These are phyloP conservation scores for Trichopus zeylanicus DNA, from an alignment of 116 monocot genomes.

Conservation along the genomic window DNA sequence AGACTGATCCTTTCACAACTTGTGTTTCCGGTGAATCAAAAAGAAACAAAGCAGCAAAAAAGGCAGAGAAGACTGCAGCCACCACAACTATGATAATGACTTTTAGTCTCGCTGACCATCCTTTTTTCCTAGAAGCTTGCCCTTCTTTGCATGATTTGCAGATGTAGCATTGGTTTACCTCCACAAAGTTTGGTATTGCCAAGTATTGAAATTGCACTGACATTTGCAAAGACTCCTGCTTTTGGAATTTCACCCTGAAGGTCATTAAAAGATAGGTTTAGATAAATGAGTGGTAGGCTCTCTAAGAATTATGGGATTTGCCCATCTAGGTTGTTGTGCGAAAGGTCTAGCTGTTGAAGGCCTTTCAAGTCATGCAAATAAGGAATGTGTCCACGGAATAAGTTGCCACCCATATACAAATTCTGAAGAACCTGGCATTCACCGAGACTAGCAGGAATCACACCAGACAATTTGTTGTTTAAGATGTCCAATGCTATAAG, in stretches of 20 bases:
- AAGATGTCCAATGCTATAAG: neutral
- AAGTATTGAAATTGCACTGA: neutral
- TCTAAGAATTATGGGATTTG: neutral
- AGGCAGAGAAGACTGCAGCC: no score
- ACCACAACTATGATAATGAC: no score
- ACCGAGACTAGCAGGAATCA: neutral
- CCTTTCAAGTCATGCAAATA: neutral
- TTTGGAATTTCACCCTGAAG: neutral
- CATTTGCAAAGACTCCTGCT: slow-evolving; percentile 1
- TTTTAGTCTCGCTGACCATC: no score
- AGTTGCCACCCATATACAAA: neutral
- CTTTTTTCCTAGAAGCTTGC: no score
- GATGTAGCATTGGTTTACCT: no score
- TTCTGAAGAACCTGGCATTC: neutral
- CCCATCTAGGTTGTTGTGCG: neutral
- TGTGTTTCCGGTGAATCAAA: no score
- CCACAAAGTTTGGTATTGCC: neutral
- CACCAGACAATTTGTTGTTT: neutral
- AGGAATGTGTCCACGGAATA: neutral
- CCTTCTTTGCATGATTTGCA: no score
- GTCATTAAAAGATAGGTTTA: slow-evolving; percentile 4
- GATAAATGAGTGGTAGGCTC: neutral
- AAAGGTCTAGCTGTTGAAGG: neutral
- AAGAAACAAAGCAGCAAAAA: no score
- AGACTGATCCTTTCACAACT: no score